phyloP scores from a whole-genome alignment of 495 filamentous ascomycete species.

The Daldinia loculata region DNA sequence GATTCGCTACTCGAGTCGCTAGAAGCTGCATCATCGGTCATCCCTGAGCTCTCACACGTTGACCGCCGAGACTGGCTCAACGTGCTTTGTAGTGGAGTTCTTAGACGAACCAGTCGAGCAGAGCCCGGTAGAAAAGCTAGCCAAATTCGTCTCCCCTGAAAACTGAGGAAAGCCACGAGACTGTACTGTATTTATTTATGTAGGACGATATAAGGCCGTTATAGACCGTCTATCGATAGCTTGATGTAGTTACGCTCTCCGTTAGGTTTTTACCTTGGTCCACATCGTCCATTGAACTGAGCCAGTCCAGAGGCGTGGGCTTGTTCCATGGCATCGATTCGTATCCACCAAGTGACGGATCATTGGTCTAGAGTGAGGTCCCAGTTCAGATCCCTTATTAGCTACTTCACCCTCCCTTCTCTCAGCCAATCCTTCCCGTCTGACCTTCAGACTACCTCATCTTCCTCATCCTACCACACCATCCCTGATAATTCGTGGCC shows the following conservation, averaged over 20 bases:
- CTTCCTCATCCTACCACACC: conserved; percentile 35
- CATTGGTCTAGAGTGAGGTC: conserved; percentile 26
- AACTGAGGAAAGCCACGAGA: conserved; percentile 15
- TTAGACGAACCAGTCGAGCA: conserved; percentile 21
- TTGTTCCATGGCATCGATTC: conserved; percentile 34
- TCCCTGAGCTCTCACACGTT: conserved; percentile 45
- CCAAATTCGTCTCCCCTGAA: conserved; percentile 14
- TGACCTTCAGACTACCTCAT: conserved; percentile 39
- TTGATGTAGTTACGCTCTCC: conserved; percentile 8
- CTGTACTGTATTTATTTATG: not conserved
- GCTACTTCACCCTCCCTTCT: conserved; percentile 28
- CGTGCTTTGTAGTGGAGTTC: conserved; percentile 26
- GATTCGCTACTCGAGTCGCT: conserved; percentile 19
- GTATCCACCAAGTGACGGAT: conserved; percentile 16
- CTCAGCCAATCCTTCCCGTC: conserved; percentile 33
- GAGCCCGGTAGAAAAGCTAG: conserved; percentile 16
- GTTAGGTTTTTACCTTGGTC: conserved; percentile 14
- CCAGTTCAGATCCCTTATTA: conserved; percentile 28
- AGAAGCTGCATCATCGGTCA: conserved; percentile 37
- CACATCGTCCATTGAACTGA: conserved; percentile 18
- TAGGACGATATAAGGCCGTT: conserved; percentile 1
- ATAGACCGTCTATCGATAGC: conserved; percentile 19
- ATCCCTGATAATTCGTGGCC: conserved; percentile 36
- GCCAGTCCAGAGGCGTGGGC: conserved; percentile 31
- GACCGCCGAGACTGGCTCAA: conserved; percentile 42